Base-by-base conservation (phyloP, 257 asterid genomes). In the Ilex aquifolium region DNA sequence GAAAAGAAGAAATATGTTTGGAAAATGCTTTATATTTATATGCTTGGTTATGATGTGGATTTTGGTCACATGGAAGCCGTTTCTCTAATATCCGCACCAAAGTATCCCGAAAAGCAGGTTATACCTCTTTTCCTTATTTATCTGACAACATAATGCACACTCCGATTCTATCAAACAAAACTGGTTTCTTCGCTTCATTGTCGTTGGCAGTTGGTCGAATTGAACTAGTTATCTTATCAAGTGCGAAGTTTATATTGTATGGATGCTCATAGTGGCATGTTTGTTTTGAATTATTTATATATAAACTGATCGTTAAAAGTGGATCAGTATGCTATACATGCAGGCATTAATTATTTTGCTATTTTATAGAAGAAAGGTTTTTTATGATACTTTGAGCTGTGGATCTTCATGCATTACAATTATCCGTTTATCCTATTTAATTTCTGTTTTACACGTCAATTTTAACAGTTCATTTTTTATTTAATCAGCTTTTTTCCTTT, bases 61-160 rank as follows among this genome's bases (percentile, higher is more conserved):
- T 94, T 94, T 80, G 99, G 99, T 69, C 99, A 94, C 78, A 94
- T 94, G 99, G 99, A 94, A 79, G 97, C 99, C 53, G 97, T 94
- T 73, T 90, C 97, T 64, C 73, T 94, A 76, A 83, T 94, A 71
- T 94, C 99, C 61, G 99, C 97, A 69, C 99, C 99, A 31, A 94
- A 90, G 77, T 94, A 94, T 75, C 99, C 99, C 67, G 99, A 94
- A 78, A 94, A 94, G 76, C 99, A 94, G 99, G 99, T 90, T 31
- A 6, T 54, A 36, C 8, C 5, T 36, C 7, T 4, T 65, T 42
- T 67, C 60, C 31, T 31, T 32, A 14, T 70, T 14, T 11, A 11
- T 49, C 14, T 44, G 50, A 44, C 50, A 44, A 44, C 13, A 1
- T 13, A 44, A 44, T 44, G 13, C 13, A 21, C 17, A 49, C 10